A percentile compares a stretch with the other conserved stretches of the same genome.
Evolutionary conservation across 208 protist genomes (phyloP).

Genomic region (Phytomonas francai): DNA sequence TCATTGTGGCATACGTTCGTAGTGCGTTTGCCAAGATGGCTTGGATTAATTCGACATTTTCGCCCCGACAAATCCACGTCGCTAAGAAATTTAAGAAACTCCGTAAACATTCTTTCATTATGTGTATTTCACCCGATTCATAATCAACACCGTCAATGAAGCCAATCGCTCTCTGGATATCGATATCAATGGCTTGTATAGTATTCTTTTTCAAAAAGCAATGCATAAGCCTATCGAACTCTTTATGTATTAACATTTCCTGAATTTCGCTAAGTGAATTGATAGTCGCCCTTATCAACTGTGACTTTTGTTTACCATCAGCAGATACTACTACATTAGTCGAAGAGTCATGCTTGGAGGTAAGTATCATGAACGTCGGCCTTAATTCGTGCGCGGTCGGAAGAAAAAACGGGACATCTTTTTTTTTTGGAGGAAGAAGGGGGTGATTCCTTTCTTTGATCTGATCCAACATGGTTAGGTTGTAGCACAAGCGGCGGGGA

Average conservation of each 20-base stretch:
- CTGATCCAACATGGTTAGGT: constrained; percentile 78
- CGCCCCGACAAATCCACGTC: constrained; percentile 34
- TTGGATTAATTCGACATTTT: constrained; percentile 77
- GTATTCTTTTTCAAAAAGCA: constrained; percentile 40
- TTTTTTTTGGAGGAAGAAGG: constrained; percentile 84
- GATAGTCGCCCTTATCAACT: constrained; percentile 24
- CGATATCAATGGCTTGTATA: constrained; percentile 65
- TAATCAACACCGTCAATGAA: constrained; percentile 64
- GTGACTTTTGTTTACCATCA: constrained; percentile 8
- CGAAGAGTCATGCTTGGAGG: constrained; percentile 12
- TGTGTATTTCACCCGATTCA: constrained; percentile 47
- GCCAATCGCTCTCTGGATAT: constrained; percentile 58
- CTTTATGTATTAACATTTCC: constrained; percentile 37
- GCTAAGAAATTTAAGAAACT: constrained; percentile 50
- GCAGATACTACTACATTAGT: neutral
- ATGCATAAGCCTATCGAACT: constrained; percentile 58
- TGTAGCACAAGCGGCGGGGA: constrained; percentile 66
- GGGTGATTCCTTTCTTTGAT: constrained; percentile 89
- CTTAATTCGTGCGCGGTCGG: constrained; percentile 72
- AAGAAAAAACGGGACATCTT: constrained; percentile 89
- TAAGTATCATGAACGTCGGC: constrained; percentile 73
- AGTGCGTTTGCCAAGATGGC: constrained; percentile 64
- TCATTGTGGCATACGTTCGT: constrained; percentile 50
- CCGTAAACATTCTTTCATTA: constrained; percentile 37
- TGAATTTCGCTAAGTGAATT: constrained; percentile 49